A percentile compares a stretch with the other conserved stretches of the same genome.
Evolutionary conservation across 305 asterid genomes (phyloP).

Genomic region (Galium porrigens): DNA sequence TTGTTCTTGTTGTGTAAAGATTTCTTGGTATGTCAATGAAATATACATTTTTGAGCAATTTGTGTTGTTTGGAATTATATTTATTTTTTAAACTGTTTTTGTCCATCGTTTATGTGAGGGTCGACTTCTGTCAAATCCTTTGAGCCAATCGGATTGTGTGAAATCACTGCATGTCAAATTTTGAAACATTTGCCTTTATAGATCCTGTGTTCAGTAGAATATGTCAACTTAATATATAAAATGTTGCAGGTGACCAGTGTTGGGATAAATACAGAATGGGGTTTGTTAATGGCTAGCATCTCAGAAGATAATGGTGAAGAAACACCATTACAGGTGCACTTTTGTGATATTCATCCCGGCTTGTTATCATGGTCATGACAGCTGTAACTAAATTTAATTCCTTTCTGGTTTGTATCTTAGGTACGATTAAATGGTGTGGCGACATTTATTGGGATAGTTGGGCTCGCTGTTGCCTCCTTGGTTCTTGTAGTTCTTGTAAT

Average conservation of each 20-base stretch:
- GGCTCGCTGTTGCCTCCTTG: conserved; percentile 57
- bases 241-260: conserved; percentile 64
- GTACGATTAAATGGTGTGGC: conserved; percentile 91
- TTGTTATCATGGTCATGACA: neutral
- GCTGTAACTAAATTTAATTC: neutral
- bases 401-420: conserved; percentile 26
- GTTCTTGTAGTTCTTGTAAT: conserved; percentile 63
- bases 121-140: neutral
- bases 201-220: neutral
- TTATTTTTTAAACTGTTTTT: neutral
- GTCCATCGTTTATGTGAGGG: neutral
- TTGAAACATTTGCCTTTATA: neutral
- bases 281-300: conserved; percentile 91
- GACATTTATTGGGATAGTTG: conserved; percentile 77
- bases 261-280: conserved; percentile 95
- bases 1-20: no score
- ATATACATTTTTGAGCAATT: neutral
- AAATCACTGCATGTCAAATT: neutral
- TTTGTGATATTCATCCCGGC: conserved; percentile 8
- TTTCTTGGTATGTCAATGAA: neutral
- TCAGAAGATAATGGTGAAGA: conserved; percentile 97
- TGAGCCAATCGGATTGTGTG: neutral
- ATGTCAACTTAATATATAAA: neutral
- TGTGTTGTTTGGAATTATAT: neutral
- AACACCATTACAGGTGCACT: conserved; percentile 82